Evolutionary conservation across 208 protist genomes (phyloP).

Genomic region (Wallacemonas sp.): DNA sequence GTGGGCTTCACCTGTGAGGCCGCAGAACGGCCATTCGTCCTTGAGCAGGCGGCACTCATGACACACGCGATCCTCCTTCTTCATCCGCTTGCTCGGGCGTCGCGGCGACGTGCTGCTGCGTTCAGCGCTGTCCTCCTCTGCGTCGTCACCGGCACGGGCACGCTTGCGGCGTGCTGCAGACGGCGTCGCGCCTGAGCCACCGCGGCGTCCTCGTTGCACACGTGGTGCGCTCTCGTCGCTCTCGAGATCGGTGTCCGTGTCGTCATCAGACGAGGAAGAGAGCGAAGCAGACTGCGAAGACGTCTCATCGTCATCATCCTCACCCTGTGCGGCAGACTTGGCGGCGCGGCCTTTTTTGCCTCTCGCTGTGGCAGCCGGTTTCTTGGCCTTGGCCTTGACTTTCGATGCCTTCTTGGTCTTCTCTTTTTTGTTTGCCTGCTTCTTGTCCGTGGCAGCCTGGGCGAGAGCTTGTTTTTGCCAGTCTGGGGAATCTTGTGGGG

Average conservation of each 20-base stretch:
- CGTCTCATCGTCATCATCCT: not conserved
- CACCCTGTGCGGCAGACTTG: too few species aligned
- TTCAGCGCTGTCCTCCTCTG: not conserved
- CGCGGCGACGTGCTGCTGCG: constrained; percentile 2
- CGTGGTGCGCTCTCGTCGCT: too few species aligned
- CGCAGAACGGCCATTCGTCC: constrained; percentile 67
- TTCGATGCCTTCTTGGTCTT: not conserved
- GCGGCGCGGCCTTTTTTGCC: constrained; percentile 1
- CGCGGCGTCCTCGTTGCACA: not conserved
- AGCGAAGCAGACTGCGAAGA: too few species aligned
- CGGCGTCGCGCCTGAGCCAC: not conserved
- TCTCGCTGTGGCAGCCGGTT: not conserved
- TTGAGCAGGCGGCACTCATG: constrained; percentile 42
- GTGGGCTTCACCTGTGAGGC: constrained; percentile 53
- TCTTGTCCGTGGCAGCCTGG: constrained; percentile 20
- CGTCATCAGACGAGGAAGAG: too few species aligned
- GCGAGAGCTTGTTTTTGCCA: constrained; percentile 33
- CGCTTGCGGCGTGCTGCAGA: not conserved
- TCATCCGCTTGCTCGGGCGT: not conserved
- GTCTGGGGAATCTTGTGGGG: constrained; percentile 27
- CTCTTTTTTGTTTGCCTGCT: not conserved
- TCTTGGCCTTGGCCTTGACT: constrained; percentile 1
- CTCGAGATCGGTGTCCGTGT: not conserved
- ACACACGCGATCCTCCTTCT: constrained; percentile 27
- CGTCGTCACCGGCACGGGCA: not conserved